Conservation (phyloP, 495 filamentous ascomycete species). For the Xylaria acuta region DNA sequence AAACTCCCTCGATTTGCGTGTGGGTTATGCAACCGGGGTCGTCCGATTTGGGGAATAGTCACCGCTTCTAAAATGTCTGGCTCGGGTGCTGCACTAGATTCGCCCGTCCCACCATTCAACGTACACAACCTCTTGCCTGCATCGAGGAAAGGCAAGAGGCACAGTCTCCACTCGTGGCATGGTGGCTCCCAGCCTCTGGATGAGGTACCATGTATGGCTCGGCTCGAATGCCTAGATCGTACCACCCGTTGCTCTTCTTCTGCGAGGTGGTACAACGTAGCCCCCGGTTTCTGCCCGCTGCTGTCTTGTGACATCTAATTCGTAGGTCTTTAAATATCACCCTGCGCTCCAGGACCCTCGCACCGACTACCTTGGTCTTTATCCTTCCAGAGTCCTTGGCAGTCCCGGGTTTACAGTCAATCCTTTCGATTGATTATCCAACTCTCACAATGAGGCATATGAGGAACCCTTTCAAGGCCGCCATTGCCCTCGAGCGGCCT, state of each 20-base stretch:
- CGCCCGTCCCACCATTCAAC: not conserved
- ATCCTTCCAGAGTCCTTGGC: not conserved
- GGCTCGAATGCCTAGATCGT: constrained; percentile 14
- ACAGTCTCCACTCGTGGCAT: constrained; percentile 7
- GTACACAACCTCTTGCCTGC: constrained; percentile 10
- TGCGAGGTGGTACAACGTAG: not conserved
- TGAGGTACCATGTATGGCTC: constrained; percentile 4
- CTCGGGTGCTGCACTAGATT: not conserved
- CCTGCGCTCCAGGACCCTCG: constrained; percentile 4
- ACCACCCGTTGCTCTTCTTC: not conserved
- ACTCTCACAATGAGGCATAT: constrained; percentile 31
- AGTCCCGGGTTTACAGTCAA: not conserved
- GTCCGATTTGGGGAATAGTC: constrained; percentile 18
- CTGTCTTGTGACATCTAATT: not conserved
- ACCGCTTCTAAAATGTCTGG: not conserved
- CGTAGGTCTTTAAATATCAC: constrained; percentile 23
- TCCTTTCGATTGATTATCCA: not conserved
- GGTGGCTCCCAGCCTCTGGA: not conserved
- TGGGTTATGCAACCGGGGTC: not conserved
- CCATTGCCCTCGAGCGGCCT: constrained; percentile 29
- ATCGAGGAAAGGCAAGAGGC: not conserved
- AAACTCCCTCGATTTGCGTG: constrained; percentile 6
- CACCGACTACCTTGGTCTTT: not conserved
- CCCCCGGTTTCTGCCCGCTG: constrained; percentile 6
- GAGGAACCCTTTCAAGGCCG: constrained; percentile 29